A percentile compares a stretch with the other conserved stretches of the same genome.
phyloP scores from a whole-genome alignment of 768 basidiomycete species.

The Psilocybe cyanescens region DNA sequence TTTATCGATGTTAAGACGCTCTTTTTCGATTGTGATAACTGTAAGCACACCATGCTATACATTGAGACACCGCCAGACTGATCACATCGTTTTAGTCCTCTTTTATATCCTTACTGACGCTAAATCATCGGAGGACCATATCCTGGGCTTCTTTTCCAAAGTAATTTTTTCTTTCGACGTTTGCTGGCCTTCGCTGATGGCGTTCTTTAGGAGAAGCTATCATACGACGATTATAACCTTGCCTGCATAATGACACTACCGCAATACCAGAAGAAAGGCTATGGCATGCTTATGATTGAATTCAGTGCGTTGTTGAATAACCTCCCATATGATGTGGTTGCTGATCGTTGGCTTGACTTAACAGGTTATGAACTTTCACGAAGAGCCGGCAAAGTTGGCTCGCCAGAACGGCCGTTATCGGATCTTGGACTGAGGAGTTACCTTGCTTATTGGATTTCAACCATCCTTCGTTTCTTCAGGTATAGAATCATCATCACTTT shows the following conservation, averaged over 20 bases:
- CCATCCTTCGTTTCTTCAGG: slow-evolving; percentile 85
- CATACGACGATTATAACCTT: slow-evolving; percentile 96
- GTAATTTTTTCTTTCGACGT: slow-evolving; percentile 26
- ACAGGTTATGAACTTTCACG: slow-evolving; percentile 93
- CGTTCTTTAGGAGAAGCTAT: slow-evolving; percentile 78
- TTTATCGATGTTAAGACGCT: slow-evolving; percentile 98
- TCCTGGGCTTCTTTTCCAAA: slow-evolving; percentile 76
- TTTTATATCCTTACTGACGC: slow-evolving; percentile 95
- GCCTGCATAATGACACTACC: slow-evolving; percentile 97
- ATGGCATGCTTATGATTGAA: slow-evolving; percentile 96
- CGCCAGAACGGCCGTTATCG: slow-evolving; percentile 94
- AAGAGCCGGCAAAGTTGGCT: slow-evolving; percentile 77
- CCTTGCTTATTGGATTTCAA: slow-evolving; percentile 85
- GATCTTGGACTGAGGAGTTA: slow-evolving; percentile 93
- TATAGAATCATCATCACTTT: slow-evolving; percentile 22
- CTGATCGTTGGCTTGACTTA: not conserved
- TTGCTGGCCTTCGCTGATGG: not conserved
- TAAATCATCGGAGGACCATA: slow-evolving; percentile 76
- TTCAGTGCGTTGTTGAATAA: slow-evolving; percentile 71
- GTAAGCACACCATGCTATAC: slow-evolving; percentile 43
- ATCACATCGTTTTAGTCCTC: slow-evolving; percentile 53
- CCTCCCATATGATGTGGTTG: not conserved
- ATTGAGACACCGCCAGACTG: not conserved
- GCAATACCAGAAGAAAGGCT: slow-evolving; percentile 88
- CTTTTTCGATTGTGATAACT: slow-evolving; percentile 89